These are phyloP conservation scores for Suhomyces sp. DNA, from an alignment of 805 yeast species.

Conservation along the genomic window DNA sequence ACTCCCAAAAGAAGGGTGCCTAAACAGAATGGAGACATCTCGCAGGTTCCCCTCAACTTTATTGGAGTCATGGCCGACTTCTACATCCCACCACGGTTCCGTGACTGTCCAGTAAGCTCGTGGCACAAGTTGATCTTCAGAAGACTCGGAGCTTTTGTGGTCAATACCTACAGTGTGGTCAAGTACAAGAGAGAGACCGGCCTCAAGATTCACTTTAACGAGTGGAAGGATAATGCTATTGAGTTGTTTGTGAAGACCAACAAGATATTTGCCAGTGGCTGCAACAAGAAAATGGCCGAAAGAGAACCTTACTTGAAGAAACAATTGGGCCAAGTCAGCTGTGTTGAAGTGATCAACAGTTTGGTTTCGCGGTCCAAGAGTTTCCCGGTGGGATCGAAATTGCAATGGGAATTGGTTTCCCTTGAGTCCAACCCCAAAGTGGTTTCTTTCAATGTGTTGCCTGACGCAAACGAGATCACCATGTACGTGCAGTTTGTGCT, in stretches of 20 bases:
- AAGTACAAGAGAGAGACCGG: constrained; percentile 44
- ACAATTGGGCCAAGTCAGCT: constrained; percentile 35
- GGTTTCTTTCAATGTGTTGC: constrained; percentile 64
- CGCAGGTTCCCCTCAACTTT: constrained; percentile 37
- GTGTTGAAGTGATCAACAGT: constrained; percentile 30
- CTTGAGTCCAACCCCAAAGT: constrained; percentile 72
- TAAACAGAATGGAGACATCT: constrained; percentile 26
- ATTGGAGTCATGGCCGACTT: constrained; percentile 43
- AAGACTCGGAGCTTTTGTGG: constrained; percentile 63
- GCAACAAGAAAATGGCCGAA: constrained; percentile 27
- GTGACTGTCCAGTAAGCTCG: constrained; percentile 20
- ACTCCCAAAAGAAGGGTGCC: constrained; percentile 10
- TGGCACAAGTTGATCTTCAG: constrained; percentile 52
- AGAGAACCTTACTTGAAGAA: constrained; percentile 44
- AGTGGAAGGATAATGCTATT: constrained; percentile 85
- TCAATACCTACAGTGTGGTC: constrained; percentile 56
- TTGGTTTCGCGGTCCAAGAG: constrained; percentile 32
- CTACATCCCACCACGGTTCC: constrained; percentile 39
- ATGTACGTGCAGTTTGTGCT: constrained; percentile 39
- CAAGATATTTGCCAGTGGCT: constrained; percentile 66
- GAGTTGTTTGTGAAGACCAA: constrained; percentile 76
- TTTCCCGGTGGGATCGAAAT: constrained; percentile 53
- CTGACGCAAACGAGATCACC: constrained; percentile 42
- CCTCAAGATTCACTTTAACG: constrained; percentile 54
- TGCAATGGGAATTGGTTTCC: constrained; percentile 76